phyloP scores from a whole-genome alignment of 1,139 yeast genomes.

The Scheffersomyces segobiensis region DNA sequence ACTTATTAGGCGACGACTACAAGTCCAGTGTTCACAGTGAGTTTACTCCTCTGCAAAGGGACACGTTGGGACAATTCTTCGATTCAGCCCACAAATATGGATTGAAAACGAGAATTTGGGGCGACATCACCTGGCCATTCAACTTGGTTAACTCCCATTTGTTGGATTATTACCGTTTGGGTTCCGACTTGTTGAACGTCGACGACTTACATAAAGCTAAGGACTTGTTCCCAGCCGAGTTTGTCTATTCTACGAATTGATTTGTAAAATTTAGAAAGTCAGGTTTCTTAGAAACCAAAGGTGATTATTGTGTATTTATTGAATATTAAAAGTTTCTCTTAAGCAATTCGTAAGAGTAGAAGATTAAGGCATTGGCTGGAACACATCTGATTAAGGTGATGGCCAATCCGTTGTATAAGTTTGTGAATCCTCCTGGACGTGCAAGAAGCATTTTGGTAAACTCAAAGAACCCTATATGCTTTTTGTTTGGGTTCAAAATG shows the following conservation, averaged over 20 bases:
- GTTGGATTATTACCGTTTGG: slow-evolving; percentile 24
- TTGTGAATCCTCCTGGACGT: slow-evolving; percentile 56
- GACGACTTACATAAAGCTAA: slow-evolving; percentile 35
- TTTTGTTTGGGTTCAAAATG: slow-evolving; percentile 17
- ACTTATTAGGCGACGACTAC: slow-evolving; percentile 28
- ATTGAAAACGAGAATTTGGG: slow-evolving; percentile 46
- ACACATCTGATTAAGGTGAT: slow-evolving; percentile 79
- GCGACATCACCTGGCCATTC: slow-evolving; percentile 43
- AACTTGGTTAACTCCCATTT: slow-evolving; percentile 30
- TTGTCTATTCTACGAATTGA: slow-evolving; percentile 21
- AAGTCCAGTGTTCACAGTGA: slow-evolving; percentile 8
- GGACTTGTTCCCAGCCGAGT: slow-evolving; percentile 13
- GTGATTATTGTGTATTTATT: neutral
- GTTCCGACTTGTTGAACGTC: slow-evolving; percentile 42
- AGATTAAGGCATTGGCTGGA: slow-evolving; percentile 88
- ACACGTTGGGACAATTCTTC: slow-evolving; percentile 19
- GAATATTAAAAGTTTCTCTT: slow-evolving; percentile 24
- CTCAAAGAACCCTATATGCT: slow-evolving; percentile 27
- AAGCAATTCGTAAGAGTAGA: slow-evolving; percentile 72
- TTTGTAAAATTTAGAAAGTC: slow-evolving; percentile 34
- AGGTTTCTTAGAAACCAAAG: slow-evolving; percentile 19
- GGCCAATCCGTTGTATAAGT: slow-evolving; percentile 82
- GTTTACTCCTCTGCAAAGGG: slow-evolving; percentile 23
- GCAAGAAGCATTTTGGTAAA: slow-evolving; percentile 31
- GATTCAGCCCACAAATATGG: slow-evolving; percentile 37